Evolutionary conservation across 768 basidiomycete genomes (phyloP), one percentile per base, ranked within the genome.

Genomic region (Pulveroboletus sp.): DNA sequence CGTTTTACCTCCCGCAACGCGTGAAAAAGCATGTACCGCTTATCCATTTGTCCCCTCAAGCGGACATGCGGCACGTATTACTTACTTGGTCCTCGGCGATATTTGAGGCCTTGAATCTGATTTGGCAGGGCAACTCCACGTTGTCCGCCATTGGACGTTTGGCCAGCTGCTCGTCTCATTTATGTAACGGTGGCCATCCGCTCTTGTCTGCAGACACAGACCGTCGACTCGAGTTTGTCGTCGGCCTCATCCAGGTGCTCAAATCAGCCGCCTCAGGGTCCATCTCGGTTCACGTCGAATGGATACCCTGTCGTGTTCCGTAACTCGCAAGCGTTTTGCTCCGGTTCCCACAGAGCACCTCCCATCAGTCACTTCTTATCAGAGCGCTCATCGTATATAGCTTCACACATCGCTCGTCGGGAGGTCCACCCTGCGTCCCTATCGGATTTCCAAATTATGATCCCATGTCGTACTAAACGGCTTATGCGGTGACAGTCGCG

Each of bases 131-230:
- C 69, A 68, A 72, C 67, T 69, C 69, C 78, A 86, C 83, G 84
- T 83, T 84, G 75, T 73, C 70, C 82, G 84, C 84, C 84, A 85
- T 81, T 82, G 84, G 83, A 84, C 82, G 78, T 64, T n/a, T n/a
- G n/a, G n/a, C n/a, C n/a, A n/a, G n/a, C n/a, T 60, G 55, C 62
- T 60, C 64, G n/a, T n/a, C n/a, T n/a, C n/a, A n/a, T 66, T 79
- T 78, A 75, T 69, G 74, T 79, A 76, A 75, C 8, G 8, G n/a
- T n/a, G 4, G 4, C 33, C 51, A 57, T 46, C 36, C 49, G 44
- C 17, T 18, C 46, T 15, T 6, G 33, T n/a, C 13, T 35, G 35
- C 32, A n/a, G n/a, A 32, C 27, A 28, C 27, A 33, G 14, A 6
- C 14, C 14, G 6, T 14, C 14, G 32, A 33, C 32, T 6, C 32